Percentiles rank a stretch among this genome's conserved stretches.
phyloP scores from a whole-genome alignment of 129 eudicot species.

The Artemisia annua region DNA sequence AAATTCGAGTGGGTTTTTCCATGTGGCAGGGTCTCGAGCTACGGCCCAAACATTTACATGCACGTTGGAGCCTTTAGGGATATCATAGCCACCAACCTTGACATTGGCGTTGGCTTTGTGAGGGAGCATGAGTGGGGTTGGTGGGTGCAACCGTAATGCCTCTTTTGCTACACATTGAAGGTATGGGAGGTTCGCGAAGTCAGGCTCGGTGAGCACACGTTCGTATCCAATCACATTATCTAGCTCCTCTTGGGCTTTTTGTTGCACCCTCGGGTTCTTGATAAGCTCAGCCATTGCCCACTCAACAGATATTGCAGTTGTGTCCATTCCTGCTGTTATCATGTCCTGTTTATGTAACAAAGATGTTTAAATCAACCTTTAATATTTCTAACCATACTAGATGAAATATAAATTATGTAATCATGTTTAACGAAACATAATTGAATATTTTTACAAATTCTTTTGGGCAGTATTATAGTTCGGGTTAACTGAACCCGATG shows the following conservation, averaged over 20 bases:
- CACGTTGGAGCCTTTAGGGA: slow-evolving; percentile 69
- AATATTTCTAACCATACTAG: background rate
- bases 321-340: slow-evolving; percentile 86
- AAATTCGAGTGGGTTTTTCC: slow-evolving; percentile 60
- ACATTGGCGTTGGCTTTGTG: slow-evolving; percentile 60
- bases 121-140: slow-evolving; percentile 84
- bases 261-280: slow-evolving; percentile 68
- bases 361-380: background rate
- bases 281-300: slow-evolving; percentile 92
- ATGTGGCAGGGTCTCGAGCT: slow-evolving; percentile 57
- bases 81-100: slow-evolving; percentile 70
- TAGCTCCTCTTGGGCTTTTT: slow-evolving; percentile 77
- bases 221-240: slow-evolving; percentile 55
- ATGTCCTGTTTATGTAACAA: slow-evolving; percentile 59
- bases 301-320: slow-evolving; percentile 62
- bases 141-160: slow-evolving; percentile 73
- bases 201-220: slow-evolving; percentile 58
- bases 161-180: slow-evolving; percentile 68
- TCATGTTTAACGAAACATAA: background rate
- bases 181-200: slow-evolving; percentile 69
- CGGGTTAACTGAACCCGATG: background rate
- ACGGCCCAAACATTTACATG: slow-evolving; percentile 82
- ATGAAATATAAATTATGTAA: too few relatives aligned
- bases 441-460: background rate
- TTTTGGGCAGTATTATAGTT: background rate